Conservation (phyloP, 805 yeast species). For the Dipodascopsis uninucleata region DNA sequence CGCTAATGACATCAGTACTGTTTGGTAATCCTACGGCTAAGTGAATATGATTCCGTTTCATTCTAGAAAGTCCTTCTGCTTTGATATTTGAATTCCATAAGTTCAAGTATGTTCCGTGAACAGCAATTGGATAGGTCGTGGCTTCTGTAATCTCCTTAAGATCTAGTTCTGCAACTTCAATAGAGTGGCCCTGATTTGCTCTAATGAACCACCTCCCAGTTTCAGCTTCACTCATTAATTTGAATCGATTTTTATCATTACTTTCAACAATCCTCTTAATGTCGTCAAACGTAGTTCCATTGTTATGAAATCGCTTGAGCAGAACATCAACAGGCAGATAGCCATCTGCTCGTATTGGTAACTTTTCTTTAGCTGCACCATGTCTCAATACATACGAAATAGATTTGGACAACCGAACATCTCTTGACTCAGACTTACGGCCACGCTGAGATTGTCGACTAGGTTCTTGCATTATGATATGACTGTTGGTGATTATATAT, state of each 20-base stretch:
- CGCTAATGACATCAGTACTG: slow-evolving; percentile 55
- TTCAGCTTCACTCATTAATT: slow-evolving; percentile 41
- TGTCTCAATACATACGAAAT: slow-evolving; percentile 80
- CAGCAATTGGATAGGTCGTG: slow-evolving; percentile 50
- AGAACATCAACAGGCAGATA: slow-evolving; percentile 55
- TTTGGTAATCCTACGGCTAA: slow-evolving; percentile 60
- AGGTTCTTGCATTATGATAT: no score
- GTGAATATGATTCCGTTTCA: slow-evolving; percentile 84
- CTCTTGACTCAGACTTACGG: slow-evolving; percentile 6
- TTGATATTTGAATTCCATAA: slow-evolving; percentile 48
- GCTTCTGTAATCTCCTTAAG: slow-evolving; percentile 39
- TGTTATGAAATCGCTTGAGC: slow-evolving; percentile 55
- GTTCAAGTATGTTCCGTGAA: slow-evolving; percentile 72
- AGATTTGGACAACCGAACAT: slow-evolving; percentile 54
- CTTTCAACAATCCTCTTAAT: slow-evolving; percentile 55
- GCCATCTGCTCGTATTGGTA: slow-evolving; percentile 65
- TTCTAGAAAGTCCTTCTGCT: slow-evolving; percentile 56
- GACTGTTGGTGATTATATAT: no score
- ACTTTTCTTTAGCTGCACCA: slow-evolving; percentile 66
- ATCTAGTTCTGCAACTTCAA: slow-evolving; percentile 45
- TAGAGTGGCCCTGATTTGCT: slow-evolving; percentile 92
- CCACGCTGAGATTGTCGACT: no score
- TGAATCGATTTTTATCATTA: slow-evolving; percentile 72
- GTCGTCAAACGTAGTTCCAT: slow-evolving; percentile 56
- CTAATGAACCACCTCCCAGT: slow-evolving; percentile 46